These are phyloP conservation scores for Salix caprea DNA, from an alignment of 345 rosid species.

Conservation along the genomic window DNA sequence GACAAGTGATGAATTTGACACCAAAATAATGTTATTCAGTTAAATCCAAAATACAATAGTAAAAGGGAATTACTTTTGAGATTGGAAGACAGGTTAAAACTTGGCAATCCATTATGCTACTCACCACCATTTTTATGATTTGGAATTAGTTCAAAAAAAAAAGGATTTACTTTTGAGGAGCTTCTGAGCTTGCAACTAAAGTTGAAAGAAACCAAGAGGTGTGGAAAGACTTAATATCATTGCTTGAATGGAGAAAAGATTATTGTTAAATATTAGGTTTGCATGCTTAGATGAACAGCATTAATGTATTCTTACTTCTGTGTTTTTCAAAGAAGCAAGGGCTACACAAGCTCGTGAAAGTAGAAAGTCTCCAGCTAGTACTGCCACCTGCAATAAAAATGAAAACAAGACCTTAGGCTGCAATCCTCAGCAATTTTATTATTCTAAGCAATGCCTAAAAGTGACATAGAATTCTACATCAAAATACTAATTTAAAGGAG, in stretches of 20 bases:
- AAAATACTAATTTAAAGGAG: neutral
- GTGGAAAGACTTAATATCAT: neutral
- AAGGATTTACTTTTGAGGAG: neutral
- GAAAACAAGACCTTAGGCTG: slow-evolving; percentile 2
- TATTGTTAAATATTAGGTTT: neutral
- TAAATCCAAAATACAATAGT: neutral
- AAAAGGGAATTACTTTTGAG: neutral
- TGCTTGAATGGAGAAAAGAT: neutral
- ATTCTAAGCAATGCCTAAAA: neutral
- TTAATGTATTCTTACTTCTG: slow-evolving; percentile 50
- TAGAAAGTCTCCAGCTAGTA: slow-evolving; percentile 87
- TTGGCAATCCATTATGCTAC: neutral
- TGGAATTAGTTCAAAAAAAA: neutral
- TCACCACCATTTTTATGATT: neutral
- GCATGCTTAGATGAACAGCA: neutral
- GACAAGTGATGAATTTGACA: neutral
- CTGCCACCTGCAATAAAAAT: slow-evolving; percentile 60
- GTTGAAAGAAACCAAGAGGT: neutral
- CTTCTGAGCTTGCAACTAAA: neutral
- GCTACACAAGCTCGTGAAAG: slow-evolving; percentile 89
- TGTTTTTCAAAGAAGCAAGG: slow-evolving; percentile 77
- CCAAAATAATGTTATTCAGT: neutral
- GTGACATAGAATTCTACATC: neutral
- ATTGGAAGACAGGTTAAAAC: neutral
- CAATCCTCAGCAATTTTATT: neutral